Percentiles rank a stretch among this genome's conserved stretches.
Conservation (phyloP, 208 protist species). For the Leishmania martiniquensis region DNA sequence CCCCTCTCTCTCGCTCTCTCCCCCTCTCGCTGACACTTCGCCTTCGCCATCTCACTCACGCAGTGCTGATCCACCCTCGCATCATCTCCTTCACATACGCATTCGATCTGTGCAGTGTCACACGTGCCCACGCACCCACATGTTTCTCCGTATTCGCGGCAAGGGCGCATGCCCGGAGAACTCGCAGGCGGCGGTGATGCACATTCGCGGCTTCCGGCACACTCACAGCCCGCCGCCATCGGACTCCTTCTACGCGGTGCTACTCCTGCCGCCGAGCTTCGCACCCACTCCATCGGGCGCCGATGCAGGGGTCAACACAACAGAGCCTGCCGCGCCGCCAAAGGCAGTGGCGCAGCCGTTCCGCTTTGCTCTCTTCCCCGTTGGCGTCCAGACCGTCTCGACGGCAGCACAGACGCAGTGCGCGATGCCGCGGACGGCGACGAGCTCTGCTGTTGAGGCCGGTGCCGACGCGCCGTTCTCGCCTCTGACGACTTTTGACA, state of each 20-base stretch:
- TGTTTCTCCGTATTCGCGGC: slow-evolving; percentile 85
- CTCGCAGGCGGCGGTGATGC: slow-evolving; percentile 78
- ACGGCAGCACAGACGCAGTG: slow-evolving; percentile 7
- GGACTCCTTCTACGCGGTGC: slow-evolving; percentile 6
- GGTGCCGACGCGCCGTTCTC: neutral
- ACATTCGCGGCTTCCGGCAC: slow-evolving; percentile 77
- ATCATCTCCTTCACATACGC: neutral
- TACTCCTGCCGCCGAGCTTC: neutral
- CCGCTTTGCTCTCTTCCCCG: slow-evolving; percentile 59
- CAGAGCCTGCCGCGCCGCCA: neutral
- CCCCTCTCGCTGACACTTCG: neutral
- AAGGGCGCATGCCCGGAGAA: slow-evolving; percentile 83
- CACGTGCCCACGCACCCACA: slow-evolving; percentile 8
- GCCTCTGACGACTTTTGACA: neutral
- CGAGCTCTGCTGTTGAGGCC: neutral
- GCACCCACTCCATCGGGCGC: neutral
- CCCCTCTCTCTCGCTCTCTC: too few species aligned
- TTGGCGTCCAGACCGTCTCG: slow-evolving; percentile 49
- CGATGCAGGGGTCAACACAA: neutral
- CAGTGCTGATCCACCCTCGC: neutral
- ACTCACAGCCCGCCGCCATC: slow-evolving; percentile 49
- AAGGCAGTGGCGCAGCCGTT: slow-evolving; percentile 26
- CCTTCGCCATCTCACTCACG: neutral
- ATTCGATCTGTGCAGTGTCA: too few species aligned
- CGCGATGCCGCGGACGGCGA: neutral